These are phyloP conservation scores for Aspergillus unguis DNA, from an alignment of 2,329 filamentous ascomycete genomes.

Conservation along the genomic window DNA sequence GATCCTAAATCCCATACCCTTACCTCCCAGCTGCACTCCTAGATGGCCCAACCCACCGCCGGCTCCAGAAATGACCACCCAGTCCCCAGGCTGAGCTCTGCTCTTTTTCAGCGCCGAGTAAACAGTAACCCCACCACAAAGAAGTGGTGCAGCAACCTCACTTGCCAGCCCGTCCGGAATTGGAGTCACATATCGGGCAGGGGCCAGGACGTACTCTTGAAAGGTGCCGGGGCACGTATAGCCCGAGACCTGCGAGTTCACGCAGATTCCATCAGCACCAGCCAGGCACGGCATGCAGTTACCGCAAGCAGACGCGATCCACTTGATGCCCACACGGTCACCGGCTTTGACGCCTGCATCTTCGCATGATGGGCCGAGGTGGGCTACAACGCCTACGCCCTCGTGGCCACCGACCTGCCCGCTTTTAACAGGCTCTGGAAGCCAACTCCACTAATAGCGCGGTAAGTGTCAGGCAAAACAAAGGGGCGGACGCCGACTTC, in stretches of 20 bases:
- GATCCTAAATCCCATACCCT: constrained; percentile 72
- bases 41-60: constrained; percentile 78
- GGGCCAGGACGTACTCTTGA: constrained; percentile 87
- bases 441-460: too few species aligned
- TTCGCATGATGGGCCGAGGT: constrained; percentile 69
- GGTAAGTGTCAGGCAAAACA: too few species aligned
- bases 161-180: constrained; percentile 74
- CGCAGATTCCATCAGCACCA: constrained; percentile 78
- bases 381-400: constrained; percentile 79
- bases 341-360: constrained; percentile 76
- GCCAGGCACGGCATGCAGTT: constrained; percentile 78
- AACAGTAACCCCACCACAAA: constrained; percentile 83
- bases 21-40: constrained; percentile 82
- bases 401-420: constrained; percentile 80
- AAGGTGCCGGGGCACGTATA: constrained; percentile 93
- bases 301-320: constrained; percentile 86
- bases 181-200: constrained; percentile 78
- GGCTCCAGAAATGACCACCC: constrained; percentile 79
- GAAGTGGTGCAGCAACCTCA: constrained; percentile 72
- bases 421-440: constrained; percentile 73
- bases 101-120: constrained; percentile 93
- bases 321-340: constrained; percentile 84
- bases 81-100: constrained; percentile 68
- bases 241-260: constrained; percentile 71
- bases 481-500: too few species aligned